Base-by-base conservation (phyloP, 2,329 filamentous ascomycete genomes). In the Penicillium sumatraense region DNA sequence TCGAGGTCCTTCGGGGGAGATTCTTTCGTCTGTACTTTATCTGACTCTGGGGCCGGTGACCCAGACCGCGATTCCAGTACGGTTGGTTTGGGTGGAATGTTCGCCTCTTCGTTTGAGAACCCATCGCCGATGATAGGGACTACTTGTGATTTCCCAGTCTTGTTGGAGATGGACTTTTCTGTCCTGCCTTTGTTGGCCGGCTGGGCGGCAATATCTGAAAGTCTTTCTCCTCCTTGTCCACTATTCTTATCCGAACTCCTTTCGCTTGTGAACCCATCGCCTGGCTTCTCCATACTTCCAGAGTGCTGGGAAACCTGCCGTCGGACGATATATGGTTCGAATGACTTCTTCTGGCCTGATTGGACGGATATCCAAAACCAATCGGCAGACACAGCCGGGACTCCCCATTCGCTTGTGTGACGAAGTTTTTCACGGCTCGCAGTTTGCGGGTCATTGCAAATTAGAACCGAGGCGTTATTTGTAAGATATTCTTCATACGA, bases 351-450 rank as follows among this genome's bases (percentile, higher is more conserved):
- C 51, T 78, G 71, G 26, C 83, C 66, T 42, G 68, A 71, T 50
- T 81, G 79, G 48, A 97, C 86, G 61, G 89, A 95, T 49, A 88
- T 83, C 87, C 90, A 95, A 2, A 99, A 79, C 95, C 95, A 99
- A 20, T 88, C 84, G 16, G 86, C 84, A 7, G 83, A 83, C 10
- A 98, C 89, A n/a, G 93, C 86, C 2, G 92, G 90, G 10, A 98
- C 88, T 4, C 83, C 82, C 81, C 90, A 90, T 64, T 87, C 82
- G 8, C 86, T 72, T 0, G 92, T 92, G 68, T 91, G 87, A 41
- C 88, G 85, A 16, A 95, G 78, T 74, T 99, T 99, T 61, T 95
- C 89, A 54, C 70, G 83, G 77, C 75, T 91, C 41, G 68, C 71
- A 23, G 72, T 67, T 38, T 75, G 80, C 1, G 79, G 78, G 36